A percentile compares a stretch with the other conserved stretches of the same genome.
Evolutionary conservation across 176 grass and related monocot genomes (phyloP).

Genomic region (Hyparrhenia diplandra): DNA sequence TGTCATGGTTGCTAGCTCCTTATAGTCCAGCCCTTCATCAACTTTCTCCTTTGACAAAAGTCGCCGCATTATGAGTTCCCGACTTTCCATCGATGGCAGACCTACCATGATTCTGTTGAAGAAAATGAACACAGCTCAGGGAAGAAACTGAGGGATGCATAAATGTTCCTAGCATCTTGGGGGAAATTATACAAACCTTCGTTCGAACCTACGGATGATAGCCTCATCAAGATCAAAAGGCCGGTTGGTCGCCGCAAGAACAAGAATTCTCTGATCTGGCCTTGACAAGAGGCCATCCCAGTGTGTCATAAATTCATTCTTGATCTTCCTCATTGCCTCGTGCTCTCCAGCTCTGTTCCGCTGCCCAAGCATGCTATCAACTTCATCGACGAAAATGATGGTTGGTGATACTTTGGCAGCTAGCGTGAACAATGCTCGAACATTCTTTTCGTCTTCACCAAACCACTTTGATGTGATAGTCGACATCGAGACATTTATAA

Average conservation of each 20-base stretch:
- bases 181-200: slow-evolving; percentile 52
- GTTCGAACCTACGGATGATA: slow-evolving; percentile 82
- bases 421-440: slow-evolving; percentile 69
- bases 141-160: neutral
- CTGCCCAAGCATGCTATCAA: slow-evolving; percentile 86
- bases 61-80: slow-evolving; percentile 70
- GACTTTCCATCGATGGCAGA: slow-evolving; percentile 63
- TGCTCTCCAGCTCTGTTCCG: slow-evolving; percentile 76
- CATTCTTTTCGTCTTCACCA: slow-evolving; percentile 87
- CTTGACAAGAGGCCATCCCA: slow-evolving; percentile 76
- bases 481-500: slow-evolving; percentile 85
- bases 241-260: slow-evolving; percentile 74
- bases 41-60: slow-evolving; percentile 87
- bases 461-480: slow-evolving; percentile 88
- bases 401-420: slow-evolving; percentile 78
- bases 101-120: slow-evolving; percentile 89
- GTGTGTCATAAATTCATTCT: slow-evolving; percentile 86
- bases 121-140: neutral
- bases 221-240: slow-evolving; percentile 87
- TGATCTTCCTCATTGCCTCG: slow-evolving; percentile 88
- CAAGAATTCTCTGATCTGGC: slow-evolving; percentile 66
- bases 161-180: neutral
- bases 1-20: slow-evolving; percentile 83
- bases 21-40: slow-evolving; percentile 57
- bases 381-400: slow-evolving; percentile 80